Percentiles rank a stretch among this genome's conserved stretches.
Evolutionary conservation across 805 yeast species (phyloP).

Genomic region (Saturnispora silvae): DNA sequence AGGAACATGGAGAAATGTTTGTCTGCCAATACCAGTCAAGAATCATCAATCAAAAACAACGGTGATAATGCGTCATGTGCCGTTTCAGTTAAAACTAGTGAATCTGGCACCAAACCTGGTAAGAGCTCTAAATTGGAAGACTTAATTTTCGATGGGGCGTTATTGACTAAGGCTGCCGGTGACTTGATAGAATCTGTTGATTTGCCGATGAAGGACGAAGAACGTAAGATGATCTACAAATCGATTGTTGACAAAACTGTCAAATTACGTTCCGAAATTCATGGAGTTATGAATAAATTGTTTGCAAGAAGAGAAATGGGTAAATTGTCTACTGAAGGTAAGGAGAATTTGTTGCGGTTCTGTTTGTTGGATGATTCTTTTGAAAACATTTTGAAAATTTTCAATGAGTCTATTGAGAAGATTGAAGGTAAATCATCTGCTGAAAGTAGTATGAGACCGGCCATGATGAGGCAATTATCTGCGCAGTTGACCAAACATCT

Average conservation of each 20-base stretch:
- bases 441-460: conserved; percentile 14
- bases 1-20: conserved; percentile 41
- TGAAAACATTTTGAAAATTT: conserved; percentile 41
- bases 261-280: conserved; percentile 40
- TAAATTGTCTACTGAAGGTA: conserved; percentile 40
- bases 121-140: conserved; percentile 35
- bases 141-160: conserved; percentile 63
- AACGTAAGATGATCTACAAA: conserved; percentile 35
- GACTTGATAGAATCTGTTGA: conserved; percentile 38
- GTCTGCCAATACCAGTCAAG: conserved; percentile 12
- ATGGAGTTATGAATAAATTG: conserved; percentile 38
- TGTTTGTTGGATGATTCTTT: conserved; percentile 45
- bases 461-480: conserved; percentile 21
- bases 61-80: conserved; percentile 1
- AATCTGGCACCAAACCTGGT: conserved; percentile 5
- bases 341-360: conserved; percentile 41
- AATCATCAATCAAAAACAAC: not conserved
- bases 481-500: conserved; percentile 33
- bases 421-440: not conserved
- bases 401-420: conserved; percentile 19
- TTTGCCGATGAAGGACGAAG: conserved; percentile 21
- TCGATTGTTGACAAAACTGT: conserved; percentile 43
- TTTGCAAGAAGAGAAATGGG: conserved; percentile 38
- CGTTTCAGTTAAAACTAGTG: conserved; percentile 18
- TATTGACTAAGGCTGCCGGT: conserved; percentile 66